Evolutionary conservation across 768 basidiomycete species (phyloP).

Genomic region (Mycena rosella): DNA sequence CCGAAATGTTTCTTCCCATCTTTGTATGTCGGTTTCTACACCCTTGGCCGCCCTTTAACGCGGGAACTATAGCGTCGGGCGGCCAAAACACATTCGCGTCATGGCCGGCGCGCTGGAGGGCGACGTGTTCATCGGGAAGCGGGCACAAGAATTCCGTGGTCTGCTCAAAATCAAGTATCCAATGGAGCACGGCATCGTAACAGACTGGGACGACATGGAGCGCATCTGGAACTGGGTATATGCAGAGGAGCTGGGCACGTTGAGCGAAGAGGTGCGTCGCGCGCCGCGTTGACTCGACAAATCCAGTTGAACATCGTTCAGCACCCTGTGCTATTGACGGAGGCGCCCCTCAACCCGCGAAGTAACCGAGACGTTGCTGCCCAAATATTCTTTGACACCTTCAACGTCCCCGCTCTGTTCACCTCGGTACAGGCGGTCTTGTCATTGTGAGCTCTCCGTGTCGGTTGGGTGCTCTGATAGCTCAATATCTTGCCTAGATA

Average conservation of each 20-base stretch:
- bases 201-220: constrained; percentile 99
- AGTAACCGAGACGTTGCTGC: constrained; percentile 97
- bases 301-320: constrained; percentile 46
- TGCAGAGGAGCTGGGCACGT: constrained; percentile 92
- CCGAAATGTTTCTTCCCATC: constrained; percentile 99
- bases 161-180: constrained; percentile 98
- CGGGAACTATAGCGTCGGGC: constrained; percentile 77
- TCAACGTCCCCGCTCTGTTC: constrained; percentile 98
- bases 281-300: neutral
- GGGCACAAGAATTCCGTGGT: constrained; percentile 96
- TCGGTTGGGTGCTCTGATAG: neutral
- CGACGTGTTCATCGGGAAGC: constrained; percentile 94
- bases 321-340: constrained; percentile 98
- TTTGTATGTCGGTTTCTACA: constrained; percentile 76
- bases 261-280: constrained; percentile 92
- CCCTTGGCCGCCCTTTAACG: constrained; percentile 41
- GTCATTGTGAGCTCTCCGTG: constrained; percentile 72
- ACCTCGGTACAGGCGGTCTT: constrained; percentile 98
- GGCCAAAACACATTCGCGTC: constrained; percentile 97
- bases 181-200: constrained; percentile 99
- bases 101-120: constrained; percentile 98
- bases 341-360: constrained; percentile 97
- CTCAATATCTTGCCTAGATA: constrained; percentile 69
- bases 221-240: constrained; percentile 99
- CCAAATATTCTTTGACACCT: constrained; percentile 99